Evolutionary conservation across 306 rosid genomes (phyloP).

Genomic region (Sindora glabra): DNA sequence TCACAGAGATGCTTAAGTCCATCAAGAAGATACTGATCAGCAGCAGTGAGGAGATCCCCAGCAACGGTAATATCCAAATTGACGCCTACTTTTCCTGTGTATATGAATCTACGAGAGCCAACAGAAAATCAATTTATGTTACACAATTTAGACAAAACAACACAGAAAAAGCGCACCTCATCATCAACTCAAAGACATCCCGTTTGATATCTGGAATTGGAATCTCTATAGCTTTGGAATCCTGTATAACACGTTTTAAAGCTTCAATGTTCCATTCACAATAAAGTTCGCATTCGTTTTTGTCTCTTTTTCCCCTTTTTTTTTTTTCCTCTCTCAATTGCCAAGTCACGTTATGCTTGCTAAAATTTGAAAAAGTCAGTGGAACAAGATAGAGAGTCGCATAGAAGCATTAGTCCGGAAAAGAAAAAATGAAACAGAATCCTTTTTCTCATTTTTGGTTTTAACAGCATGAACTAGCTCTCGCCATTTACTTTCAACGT

Average conservation of each 20-base stretch:
- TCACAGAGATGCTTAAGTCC: slow-evolving; percentile 66
- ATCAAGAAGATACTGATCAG: slow-evolving; percentile 75
- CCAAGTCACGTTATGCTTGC: not conserved
- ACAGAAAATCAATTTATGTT: not conserved
- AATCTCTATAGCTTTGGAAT: slow-evolving; percentile 45
- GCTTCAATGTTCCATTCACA: not conserved
- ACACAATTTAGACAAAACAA: not conserved
- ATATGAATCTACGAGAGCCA: slow-evolving; percentile 41
- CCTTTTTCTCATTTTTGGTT: too few species aligned
- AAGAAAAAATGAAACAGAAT: too few species aligned
- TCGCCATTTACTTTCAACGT: too few species aligned
- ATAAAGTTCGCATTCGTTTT: not conserved
- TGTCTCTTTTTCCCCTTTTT: not conserved
- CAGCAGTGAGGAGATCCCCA: slow-evolving; percentile 55
- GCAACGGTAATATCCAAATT: slow-evolving; percentile 44
- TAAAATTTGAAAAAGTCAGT: too few species aligned
- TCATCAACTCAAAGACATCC: slow-evolving; percentile 87
- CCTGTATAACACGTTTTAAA: slow-evolving; percentile 20
- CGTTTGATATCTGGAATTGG: slow-evolving; percentile 89
- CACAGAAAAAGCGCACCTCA: slow-evolving; percentile 49
- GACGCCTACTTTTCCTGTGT: slow-evolving; percentile 50
- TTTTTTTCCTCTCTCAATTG: not conserved
- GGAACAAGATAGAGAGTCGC: too few species aligned
- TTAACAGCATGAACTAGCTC: too few species aligned
- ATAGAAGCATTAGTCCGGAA: too few species aligned